phyloP scores from a whole-genome alignment of 2,329 filamentous ascomycete species.

The Calonectria pauciramosa region DNA sequence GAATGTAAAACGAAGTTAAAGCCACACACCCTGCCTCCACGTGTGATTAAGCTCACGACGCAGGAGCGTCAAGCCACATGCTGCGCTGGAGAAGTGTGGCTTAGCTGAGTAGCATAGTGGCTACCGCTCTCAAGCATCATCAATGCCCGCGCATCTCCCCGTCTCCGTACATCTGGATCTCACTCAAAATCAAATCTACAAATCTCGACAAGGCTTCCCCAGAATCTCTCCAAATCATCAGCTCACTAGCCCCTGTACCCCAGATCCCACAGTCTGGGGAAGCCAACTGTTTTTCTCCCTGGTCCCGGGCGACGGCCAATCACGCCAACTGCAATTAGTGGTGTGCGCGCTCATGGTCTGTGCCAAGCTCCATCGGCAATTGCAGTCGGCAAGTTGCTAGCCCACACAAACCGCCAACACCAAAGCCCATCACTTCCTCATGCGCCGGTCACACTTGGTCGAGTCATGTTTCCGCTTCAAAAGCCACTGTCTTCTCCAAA shows the following conservation, averaged over 20 bases:
- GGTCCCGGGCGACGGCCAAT: conserved; percentile 26
- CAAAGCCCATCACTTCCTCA: neutral
- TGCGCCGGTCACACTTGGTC: neutral
- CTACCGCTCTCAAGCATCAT: neutral
- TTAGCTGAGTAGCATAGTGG: neutral
- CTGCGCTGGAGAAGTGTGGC: neutral
- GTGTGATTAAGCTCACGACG: conserved; percentile 15
- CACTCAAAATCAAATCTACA: conserved; percentile 16
- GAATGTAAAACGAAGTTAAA: neutral
- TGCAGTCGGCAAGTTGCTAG: conserved; percentile 41
- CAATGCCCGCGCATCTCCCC: neutral
- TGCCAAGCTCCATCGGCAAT: conserved; percentile 44
- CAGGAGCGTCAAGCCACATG: conserved; percentile 1
- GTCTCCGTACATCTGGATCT: conserved; percentile 22
- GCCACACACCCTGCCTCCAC: conserved; percentile 9
- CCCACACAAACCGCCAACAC: neutral
- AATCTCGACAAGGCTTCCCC: conserved; percentile 25
- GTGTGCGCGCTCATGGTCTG: conserved; percentile 28
- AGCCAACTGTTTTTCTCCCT: conserved; percentile 6
- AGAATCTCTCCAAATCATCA: conserved; percentile 17
- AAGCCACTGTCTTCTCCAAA: neutral
- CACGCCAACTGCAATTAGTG: conserved; percentile 6
- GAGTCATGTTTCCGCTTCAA: neutral
- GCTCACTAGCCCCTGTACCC: conserved; percentile 26
- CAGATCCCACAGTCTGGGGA: conserved; percentile 26